Conservation (phyloP, 2,329 filamentous ascomycete genomes). For the Epichloe elymi region DNA sequence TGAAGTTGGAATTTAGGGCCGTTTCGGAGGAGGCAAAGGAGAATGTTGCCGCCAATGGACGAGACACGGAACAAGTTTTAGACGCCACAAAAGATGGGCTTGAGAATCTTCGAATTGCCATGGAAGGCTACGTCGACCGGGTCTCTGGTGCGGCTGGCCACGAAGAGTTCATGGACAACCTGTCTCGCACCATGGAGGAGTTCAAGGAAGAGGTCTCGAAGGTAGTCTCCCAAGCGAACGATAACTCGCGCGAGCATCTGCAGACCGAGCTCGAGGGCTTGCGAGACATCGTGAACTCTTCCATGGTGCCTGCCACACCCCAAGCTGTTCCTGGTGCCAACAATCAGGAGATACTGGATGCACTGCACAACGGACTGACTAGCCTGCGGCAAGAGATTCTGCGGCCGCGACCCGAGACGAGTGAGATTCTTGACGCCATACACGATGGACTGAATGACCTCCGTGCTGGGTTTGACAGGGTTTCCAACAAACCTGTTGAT, state of each 20-base stretch:
- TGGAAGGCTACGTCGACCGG: conserved; percentile 69
- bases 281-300: conserved; percentile 61
- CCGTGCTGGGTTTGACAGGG: conserved; percentile 60
- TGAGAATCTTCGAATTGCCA: conserved; percentile 64
- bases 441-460: conserved; percentile 77
- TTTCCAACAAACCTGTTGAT: conserved; percentile 67
- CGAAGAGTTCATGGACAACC: conserved; percentile 62
- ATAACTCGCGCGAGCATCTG: conserved; percentile 48
- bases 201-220: conserved; percentile 55
- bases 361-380: conserved; percentile 59
- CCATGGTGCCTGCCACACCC: conserved; percentile 47
- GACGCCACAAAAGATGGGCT: conserved; percentile 81
- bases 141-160: conserved; percentile 56
- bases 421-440: conserved; percentile 78
- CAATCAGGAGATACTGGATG: conserved; percentile 56
- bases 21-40: conserved; percentile 57
- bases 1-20: conserved; percentile 46
- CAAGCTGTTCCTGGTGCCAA: conserved; percentile 22
- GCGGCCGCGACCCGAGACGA: conserved; percentile 54
- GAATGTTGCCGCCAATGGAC: conserved; percentile 64
- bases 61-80: conserved; percentile 77
- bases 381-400: conserved; percentile 64
- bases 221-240: conserved; percentile 37
- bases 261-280: conserved; percentile 73
- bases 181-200: conserved; percentile 51